Percentiles rank a stretch among this genome's conserved stretches.
Evolutionary conservation across 2,329 filamentous ascomycete genomes (phyloP).

Genomic region (Aspergillus sp.): DNA sequence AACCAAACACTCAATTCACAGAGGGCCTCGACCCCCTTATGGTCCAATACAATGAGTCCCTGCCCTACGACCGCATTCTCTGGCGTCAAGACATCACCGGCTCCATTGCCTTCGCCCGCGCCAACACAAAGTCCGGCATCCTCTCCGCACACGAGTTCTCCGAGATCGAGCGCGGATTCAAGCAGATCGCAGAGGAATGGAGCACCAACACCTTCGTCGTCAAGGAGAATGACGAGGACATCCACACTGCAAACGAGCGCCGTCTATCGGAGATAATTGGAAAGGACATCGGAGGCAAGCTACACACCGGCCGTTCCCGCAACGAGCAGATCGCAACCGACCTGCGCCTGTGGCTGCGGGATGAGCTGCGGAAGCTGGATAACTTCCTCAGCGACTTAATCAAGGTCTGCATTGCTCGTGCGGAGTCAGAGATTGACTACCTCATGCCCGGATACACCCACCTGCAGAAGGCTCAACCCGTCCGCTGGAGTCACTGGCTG

Average conservation of each 20-base stretch:
- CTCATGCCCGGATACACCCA: constrained; percentile 91
- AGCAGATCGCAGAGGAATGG: constrained; percentile 52
- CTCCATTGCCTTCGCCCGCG: constrained; percentile 76
- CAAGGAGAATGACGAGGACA: constrained; percentile 53
- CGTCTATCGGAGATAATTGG: constrained; percentile 81
- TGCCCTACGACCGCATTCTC: constrained; percentile 75
- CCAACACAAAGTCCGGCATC: constrained; percentile 74
- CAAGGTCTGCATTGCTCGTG: constrained; percentile 65
- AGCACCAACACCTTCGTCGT: constrained; percentile 36
- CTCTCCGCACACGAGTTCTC: constrained; percentile 71
- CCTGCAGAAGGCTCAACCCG: constrained; percentile 76
- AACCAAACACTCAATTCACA: constrained; percentile 34
- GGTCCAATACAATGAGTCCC: constrained; percentile 79
- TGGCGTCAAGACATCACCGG: constrained; percentile 80
- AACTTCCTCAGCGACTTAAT: constrained; percentile 67
- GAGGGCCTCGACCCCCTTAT: constrained; percentile 83
- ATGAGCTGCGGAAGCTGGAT: constrained; percentile 71
- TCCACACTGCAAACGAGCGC: constrained; percentile 71
- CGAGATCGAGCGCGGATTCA: constrained; percentile 71
- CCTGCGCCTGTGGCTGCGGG: constrained; percentile 85
- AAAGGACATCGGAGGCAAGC: constrained; percentile 79
- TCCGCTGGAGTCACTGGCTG: constrained; percentile 81
- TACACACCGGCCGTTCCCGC: constrained; percentile 82
- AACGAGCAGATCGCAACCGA: constrained; percentile 91
- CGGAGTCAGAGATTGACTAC: constrained; percentile 71